These are phyloP conservation scores for Phytophthora foliorum DNA, from an alignment of 352 stramenopile species.

Conservation along the genomic window DNA sequence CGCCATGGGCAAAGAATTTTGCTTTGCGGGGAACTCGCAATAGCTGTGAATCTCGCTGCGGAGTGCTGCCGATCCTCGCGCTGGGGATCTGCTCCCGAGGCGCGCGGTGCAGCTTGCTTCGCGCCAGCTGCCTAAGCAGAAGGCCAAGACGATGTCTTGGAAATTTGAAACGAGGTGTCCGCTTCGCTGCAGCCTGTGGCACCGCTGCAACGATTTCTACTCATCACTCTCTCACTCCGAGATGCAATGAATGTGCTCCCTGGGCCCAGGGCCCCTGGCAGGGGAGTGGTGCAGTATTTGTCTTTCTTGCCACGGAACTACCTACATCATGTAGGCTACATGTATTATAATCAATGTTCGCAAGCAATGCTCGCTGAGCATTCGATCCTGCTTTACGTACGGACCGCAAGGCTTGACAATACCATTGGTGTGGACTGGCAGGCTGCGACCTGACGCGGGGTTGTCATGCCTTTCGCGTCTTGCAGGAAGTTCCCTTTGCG, in stretches of 20 bases:
- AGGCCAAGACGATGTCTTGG: constrained; percentile 28
- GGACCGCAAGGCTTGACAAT: too few species aligned
- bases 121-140: constrained; percentile 22
- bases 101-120: constrained; percentile 3
- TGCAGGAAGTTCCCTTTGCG: neutral
- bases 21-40: neutral
- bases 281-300: too few species aligned
- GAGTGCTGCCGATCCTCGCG: constrained; percentile 14
- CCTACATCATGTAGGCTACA: too few species aligned
- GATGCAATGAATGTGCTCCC: too few species aligned
- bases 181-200: neutral
- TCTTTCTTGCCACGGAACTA: too few species aligned
- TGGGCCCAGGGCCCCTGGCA: too few species aligned
- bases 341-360: too few species aligned
- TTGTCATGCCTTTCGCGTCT: constrained; percentile 5
- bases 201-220: too few species aligned
- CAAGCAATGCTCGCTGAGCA: too few species aligned
- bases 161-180: constrained; percentile 10
- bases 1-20: neutral
- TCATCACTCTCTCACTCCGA: too few species aligned
- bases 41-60: constrained; percentile 20
- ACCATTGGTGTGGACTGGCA: too few species aligned
- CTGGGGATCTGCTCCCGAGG: constrained; percentile 14
- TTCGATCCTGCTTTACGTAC: too few species aligned
- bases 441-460: constrained; percentile 1